Percentiles rank a stretch among this genome's conserved stretches.
phyloP scores from a whole-genome alignment of 2,329 filamentous ascomycete species.

The Diaporthe sp. region DNA sequence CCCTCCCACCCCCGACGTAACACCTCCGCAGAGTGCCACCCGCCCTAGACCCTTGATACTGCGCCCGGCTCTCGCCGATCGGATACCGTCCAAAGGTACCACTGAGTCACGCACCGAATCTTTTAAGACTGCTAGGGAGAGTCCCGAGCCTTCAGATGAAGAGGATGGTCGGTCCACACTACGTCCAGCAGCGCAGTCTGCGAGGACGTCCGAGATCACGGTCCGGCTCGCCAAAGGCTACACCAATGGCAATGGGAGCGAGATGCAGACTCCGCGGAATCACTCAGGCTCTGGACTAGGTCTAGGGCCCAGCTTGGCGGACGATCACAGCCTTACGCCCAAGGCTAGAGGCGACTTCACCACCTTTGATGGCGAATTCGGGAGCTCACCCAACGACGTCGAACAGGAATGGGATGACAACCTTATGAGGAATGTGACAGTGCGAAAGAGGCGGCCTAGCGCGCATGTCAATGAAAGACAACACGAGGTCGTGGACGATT shows the following conservation, averaged over 20 bases:
- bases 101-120: slow-evolving; percentile 76
- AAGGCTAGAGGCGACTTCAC: slow-evolving; percentile 62
- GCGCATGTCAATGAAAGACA: slow-evolving; percentile 45
- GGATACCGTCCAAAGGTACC: slow-evolving; percentile 64
- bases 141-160: slow-evolving; percentile 72
- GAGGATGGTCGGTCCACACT: slow-evolving; percentile 60
- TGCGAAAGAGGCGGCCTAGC: slow-evolving; percentile 59
- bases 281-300: slow-evolving; percentile 59
- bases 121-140: slow-evolving; percentile 79
- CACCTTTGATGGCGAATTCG: slow-evolving; percentile 72
- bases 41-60: slow-evolving; percentile 56
- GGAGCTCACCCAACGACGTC: slow-evolving; percentile 56
- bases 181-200: slow-evolving; percentile 54
- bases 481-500: slow-evolving; percentile 61
- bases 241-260: slow-evolving; percentile 27
- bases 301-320: slow-evolving; percentile 55
- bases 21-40: slow-evolving; percentile 69
- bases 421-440: slow-evolving; percentile 65
- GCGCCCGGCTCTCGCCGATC: slow-evolving; percentile 62
- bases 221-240: slow-evolving; percentile 53
- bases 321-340: slow-evolving; percentile 55
- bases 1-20: slow-evolving; percentile 81
- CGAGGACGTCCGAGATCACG: slow-evolving; percentile 59
- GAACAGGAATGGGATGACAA: slow-evolving; percentile 69
- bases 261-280: slow-evolving; percentile 48